Conservation (phyloP, 257 asterid species). For the Scutellaria minor region DNA sequence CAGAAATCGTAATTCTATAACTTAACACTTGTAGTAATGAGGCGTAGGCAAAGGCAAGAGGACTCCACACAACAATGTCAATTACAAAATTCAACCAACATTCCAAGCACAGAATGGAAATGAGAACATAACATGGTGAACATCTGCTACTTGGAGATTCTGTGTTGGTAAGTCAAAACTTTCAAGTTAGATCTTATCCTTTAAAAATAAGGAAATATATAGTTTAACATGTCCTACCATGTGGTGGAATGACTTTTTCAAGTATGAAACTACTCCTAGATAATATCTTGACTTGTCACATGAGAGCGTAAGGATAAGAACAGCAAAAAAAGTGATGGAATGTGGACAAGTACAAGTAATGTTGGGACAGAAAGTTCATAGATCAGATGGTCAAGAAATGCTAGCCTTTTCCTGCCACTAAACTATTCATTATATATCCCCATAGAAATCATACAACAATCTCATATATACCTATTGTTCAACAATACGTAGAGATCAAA, state of each 20-base stretch:
- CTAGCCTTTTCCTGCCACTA: slow-evolving; percentile 4
- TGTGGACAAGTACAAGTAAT: neutral
- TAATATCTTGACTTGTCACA: neutral
- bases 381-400: slow-evolving; percentile 19
- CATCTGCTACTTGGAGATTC: neutral
- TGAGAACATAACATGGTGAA: neutral
- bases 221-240: slow-evolving; percentile 10
- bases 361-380: neutral
- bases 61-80: neutral
- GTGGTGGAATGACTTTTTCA: neutral
- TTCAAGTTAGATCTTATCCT: slow-evolving; percentile 12
- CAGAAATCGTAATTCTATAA: neutral
- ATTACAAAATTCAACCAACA: neutral
- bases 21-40: neutral
- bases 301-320: neutral
- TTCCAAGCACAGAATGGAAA: neutral
- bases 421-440: neutral
- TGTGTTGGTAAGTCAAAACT: neutral
- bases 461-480: neutral
- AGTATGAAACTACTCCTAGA: neutral
- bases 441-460: neutral
- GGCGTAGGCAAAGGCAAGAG: neutral
- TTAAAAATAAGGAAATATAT: neutral
- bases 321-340: neutral
- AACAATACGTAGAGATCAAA: neutral